Conservation (phyloP, 2,329 filamentous ascomycete genomes). For the Fusarium coffeatum region DNA sequence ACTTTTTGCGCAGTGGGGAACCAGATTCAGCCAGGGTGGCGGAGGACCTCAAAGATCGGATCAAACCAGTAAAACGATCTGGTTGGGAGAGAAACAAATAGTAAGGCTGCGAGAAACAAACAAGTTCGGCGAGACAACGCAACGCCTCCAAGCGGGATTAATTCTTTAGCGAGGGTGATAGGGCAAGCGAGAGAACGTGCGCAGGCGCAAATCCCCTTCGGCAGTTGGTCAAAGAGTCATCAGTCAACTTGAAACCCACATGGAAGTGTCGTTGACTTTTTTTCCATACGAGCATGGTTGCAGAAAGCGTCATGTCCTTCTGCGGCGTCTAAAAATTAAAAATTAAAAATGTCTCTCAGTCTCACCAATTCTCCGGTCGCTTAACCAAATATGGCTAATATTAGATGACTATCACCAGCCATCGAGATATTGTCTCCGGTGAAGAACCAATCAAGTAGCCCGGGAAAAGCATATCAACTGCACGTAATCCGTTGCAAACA, state of each 20-base stretch:
- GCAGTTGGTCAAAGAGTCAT: slow-evolving; percentile 5
- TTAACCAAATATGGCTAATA: slow-evolving; percentile 17
- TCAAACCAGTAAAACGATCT: not conserved
- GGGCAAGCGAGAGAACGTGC: not conserved
- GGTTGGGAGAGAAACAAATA: not conserved
- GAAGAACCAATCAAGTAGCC: not conserved
- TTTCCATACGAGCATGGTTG: slow-evolving; percentile 16
- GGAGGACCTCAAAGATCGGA: not conserved
- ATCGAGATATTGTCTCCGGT: slow-evolving; percentile 7
- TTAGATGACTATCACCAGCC: slow-evolving; percentile 1
- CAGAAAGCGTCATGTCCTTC: slow-evolving; percentile 27
- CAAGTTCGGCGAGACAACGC: not conserved
- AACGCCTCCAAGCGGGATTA: not conserved
- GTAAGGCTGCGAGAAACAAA: not conserved
- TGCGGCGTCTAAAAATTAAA: slow-evolving; percentile 14
- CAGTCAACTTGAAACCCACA: not conserved
- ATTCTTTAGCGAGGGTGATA: not conserved
- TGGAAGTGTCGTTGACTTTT: not conserved
- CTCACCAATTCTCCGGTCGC: slow-evolving; percentile 1
- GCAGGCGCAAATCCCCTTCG: not conserved
- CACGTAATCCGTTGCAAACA: slow-evolving; percentile 12
- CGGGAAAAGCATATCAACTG: not conserved
- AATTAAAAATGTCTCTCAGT: too few relatives aligned
- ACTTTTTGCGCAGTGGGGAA: not conserved
- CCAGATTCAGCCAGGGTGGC: not conserved